Evolutionary conservation across 768 basidiomycete species (phyloP), one percentile per base, ranked within the genome.

Genomic region (Leccinum incarnatum): DNA sequence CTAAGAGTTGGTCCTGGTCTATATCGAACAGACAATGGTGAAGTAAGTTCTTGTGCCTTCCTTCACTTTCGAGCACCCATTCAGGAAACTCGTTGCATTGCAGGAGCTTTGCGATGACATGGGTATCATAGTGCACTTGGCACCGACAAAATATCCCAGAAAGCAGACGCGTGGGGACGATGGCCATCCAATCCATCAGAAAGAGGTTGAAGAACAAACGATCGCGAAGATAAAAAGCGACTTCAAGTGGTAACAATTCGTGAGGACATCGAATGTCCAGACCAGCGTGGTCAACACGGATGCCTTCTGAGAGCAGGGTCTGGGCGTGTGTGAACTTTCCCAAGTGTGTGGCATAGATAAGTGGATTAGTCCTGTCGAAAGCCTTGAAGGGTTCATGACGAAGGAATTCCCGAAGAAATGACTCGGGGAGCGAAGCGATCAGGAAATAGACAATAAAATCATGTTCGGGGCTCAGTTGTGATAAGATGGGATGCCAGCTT

Each of bases 381-480:
- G 40, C 5, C n/a, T 47, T 48, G 51, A 57, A 48, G n/a, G 45
- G 45, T 9, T 36, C 32, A 23, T 17, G 53, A n/a, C 17, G 36
- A 23, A 58, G 53, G n/a, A 55, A 62, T 10, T 47, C 19, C 7
- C 3, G n/a, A 8, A 62, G 49, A 4, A 51, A 54, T 23, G 32
- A 3, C 15, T 51, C 42, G 6, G 60, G 60, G 25, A 53, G 36
- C 2, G 36, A 37, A 25, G 15, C 23, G 2, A 53, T 25, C 52
- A 53, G 11, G 17, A 37, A 7, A 17, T n/a, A 37, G 23, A 53
- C 10, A 17, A 53, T 5, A 10, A 53, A 53, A 25, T 53, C 52
- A 6, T 37, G 52, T 25, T 40, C 5, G 9, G 52, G 25, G 23
- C 15, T 11, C 4, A 53, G 17, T 12, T 27, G 27, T 27, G 52